Percentiles rank a stretch among this genome's conserved stretches.
Evolutionary conservation across 768 basidiomycete species (phyloP).

Genomic region (Holtermanniella nyarrowii): DNA sequence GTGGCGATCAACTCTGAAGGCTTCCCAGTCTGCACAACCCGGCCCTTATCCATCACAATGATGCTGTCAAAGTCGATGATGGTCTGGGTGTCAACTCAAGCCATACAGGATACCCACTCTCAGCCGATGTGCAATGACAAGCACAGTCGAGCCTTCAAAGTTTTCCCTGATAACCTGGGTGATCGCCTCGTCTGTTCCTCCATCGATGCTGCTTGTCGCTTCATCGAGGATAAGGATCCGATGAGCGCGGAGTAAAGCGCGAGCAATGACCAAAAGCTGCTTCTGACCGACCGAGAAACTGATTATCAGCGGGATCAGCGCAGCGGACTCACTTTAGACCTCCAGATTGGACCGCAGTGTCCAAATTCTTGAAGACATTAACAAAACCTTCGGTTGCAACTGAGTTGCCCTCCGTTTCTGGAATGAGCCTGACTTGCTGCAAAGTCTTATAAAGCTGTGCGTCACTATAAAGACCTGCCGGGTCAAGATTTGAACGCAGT

Average conservation of each 20-base stretch:
- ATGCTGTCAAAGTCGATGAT: conserved; percentile 36
- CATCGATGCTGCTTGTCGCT: conserved; percentile 34
- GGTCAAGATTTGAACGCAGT: conserved; percentile 35
- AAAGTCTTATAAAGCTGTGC: conserved; percentile 30
- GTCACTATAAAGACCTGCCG: conserved; percentile 26
- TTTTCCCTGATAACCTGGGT: conserved; percentile 26
- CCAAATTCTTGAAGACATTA: conserved; percentile 30
- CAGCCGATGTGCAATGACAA: conserved; percentile 36
- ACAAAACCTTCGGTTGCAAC: not conserved
- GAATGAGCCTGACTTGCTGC: conserved; percentile 26
- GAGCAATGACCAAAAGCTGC: conserved; percentile 34
- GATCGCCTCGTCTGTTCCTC: conserved; percentile 30
- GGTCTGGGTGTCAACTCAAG: conserved; percentile 11
- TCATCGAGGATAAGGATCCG: conserved; percentile 34
- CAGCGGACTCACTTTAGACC: conserved; percentile 25
- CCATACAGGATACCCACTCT: conserved; percentile 9
- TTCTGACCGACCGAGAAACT: conserved; percentile 36
- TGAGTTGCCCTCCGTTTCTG: too few species aligned
- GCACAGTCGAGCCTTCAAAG: conserved; percentile 24
- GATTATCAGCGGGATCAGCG: not conserved
- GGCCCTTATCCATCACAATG: conserved; percentile 34
- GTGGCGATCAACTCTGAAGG: conserved; percentile 21
- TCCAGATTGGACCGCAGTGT: conserved; percentile 28
- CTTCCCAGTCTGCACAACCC: conserved; percentile 23
- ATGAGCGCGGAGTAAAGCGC: conserved; percentile 27